These are phyloP conservation scores for Lasiodiplodia theobromae DNA, from an alignment of 2,329 filamentous ascomycete species.

Conservation along the genomic window DNA sequence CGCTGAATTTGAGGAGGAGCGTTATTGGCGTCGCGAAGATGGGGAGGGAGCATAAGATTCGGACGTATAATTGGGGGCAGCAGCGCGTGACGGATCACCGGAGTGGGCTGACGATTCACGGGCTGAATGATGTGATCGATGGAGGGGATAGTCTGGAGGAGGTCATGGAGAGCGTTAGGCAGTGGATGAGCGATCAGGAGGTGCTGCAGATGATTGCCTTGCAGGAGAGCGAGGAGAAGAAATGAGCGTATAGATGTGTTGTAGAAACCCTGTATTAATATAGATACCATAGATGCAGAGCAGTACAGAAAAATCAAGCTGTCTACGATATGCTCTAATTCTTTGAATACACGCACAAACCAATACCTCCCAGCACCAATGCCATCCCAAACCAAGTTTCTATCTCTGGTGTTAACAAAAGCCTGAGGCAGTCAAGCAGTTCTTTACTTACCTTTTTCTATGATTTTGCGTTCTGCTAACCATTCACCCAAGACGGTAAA, in stretches of 20 bases:
- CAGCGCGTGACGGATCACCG: conserved; percentile 89
- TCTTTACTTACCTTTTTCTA: conserved; percentile 71
- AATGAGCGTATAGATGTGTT: not conserved
- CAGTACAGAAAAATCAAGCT: not conserved
- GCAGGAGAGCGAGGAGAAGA: conserved; percentile 38
- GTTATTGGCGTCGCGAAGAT: conserved; percentile 81
- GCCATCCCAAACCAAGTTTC: conserved; percentile 86
- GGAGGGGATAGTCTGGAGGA: conserved; percentile 76
- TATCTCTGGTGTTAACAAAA: conserved; percentile 42
- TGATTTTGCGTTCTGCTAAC: conserved; percentile 92
- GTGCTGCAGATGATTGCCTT: conserved; percentile 69
- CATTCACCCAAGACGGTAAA: conserved; percentile 95
- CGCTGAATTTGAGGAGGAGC: conserved; percentile 75
- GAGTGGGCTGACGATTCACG: conserved; percentile 79
- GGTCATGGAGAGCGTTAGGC: conserved; percentile 78
- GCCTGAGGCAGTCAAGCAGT: conserved; percentile 15
- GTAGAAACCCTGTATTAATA: not conserved
- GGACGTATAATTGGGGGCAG: conserved; percentile 84
- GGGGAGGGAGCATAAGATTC: conserved; percentile 90
- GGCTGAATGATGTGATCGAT: conserved; percentile 79
- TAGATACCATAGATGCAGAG: conserved; percentile 15
- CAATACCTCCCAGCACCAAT: conserved; percentile 81
- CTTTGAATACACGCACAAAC: conserved; percentile 75
- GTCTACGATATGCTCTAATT: conserved; percentile 31
- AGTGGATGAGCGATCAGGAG: conserved; percentile 78